These are phyloP conservation scores for Cyberlindnera americana DNA, from an alignment of 805 yeast genomes.

Conservation along the genomic window DNA sequence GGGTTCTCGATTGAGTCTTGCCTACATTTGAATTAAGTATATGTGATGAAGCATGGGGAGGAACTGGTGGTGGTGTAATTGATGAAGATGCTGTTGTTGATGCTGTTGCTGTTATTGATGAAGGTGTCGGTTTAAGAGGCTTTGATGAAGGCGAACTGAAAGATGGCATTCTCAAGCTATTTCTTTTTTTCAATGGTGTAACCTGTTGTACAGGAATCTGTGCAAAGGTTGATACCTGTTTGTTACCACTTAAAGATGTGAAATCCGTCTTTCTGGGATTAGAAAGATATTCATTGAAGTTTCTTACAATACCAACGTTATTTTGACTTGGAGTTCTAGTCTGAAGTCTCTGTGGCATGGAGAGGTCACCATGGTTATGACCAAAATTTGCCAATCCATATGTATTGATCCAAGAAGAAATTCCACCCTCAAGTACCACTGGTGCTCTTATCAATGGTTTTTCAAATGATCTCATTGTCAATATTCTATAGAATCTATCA, in stretches of 20 bases:
- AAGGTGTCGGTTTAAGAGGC: constrained; percentile 1
- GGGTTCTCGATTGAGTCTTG: constrained; percentile 2
- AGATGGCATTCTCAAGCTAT: constrained; percentile 9
- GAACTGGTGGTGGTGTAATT: constrained; percentile 4
- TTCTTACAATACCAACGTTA: constrained; percentile 9
- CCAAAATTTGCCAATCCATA: constrained; percentile 19
- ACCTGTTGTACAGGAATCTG: constrained; percentile 7
- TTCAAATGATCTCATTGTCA: constrained; percentile 37
- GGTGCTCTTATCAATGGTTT: constrained; percentile 38
- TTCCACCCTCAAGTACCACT: constrained; percentile 54
- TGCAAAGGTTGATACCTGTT: neutral
- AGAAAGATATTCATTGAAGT: constrained; percentile 18
- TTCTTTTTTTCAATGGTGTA: constrained; percentile 8
- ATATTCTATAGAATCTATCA: constrained; percentile 18
- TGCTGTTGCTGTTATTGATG: neutral
- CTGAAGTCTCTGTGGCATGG: constrained; percentile 13
- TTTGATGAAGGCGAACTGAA: constrained; percentile 7
- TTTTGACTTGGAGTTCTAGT: constrained; percentile 12
- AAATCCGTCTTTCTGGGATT: constrained; percentile 21
- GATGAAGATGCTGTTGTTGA: constrained; percentile 1
- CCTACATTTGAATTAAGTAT: neutral
- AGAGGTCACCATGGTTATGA: constrained; percentile 21
- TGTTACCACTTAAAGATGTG: constrained; percentile 15
- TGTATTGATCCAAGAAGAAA: constrained; percentile 37
- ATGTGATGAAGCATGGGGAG: constrained; percentile 1